Evolutionary conservation across 805 yeast genomes (phyloP), one percentile per base, ranked within the genome.

Genomic region (Spathaspora gorwiae): DNA sequence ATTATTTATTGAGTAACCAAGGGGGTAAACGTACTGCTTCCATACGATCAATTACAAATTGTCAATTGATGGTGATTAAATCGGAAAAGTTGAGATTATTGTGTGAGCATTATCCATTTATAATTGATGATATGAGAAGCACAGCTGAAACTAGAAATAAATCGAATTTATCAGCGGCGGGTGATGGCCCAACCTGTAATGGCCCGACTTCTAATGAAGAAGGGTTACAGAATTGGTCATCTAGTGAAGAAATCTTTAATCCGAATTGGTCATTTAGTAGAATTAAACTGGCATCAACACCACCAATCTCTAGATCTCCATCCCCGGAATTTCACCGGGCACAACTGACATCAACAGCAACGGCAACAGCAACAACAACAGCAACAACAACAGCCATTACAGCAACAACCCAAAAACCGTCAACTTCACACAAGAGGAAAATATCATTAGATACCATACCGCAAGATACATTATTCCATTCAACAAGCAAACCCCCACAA

Each of bases 1-100:
- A 79, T 3, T 71, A 72, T 10, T 54, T 81, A 15, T 61, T 68
- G 24, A 58, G 64, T 39, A 55, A 56, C 12, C n/a, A n/a, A n/a
- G n/a, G n/a, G n/a, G n/a, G n/a, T n/a, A n/a, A n/a, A n/a, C n/a
- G 90, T 51, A 75, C 82, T 37, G 90, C 90, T 0, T 78, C 79
- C 47, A 80, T 85, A 31, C 68, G 90, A 47, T 72, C 89, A 0
- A 76, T 82, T 10, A 67, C 81, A 5, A 70, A 75, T 14, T 78
- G 81, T 24, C 87, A 83, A 46, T 71, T 84, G 37, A 64, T 85
- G 41, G 79, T 81, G 11, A 75, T 84, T 10, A 75, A 79, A 35
- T 77, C 80, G n/a, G 73, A 73, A 29, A 73, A 75, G 15, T 60
- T 84, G 45, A 75, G 78, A 50, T 65, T 62, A n/a, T 60, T 85